These are phyloP conservation scores for Bipolaris oryzae DNA, from an alignment of 2,329 filamentous ascomycete genomes.

Conservation along the genomic window DNA sequence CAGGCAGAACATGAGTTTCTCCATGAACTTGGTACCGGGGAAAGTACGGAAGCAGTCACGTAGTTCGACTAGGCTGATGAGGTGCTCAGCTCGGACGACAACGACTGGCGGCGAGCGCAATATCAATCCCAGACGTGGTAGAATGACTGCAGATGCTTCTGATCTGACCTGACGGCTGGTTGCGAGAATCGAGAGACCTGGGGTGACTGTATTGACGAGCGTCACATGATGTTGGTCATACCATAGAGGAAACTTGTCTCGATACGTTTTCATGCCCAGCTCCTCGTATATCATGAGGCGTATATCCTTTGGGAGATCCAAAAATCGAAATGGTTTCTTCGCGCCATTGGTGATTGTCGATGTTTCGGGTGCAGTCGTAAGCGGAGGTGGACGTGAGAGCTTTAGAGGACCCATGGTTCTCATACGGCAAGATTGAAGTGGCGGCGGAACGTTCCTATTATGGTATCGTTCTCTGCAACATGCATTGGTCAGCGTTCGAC, in stretches of 20 bases:
- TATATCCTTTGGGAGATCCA: conserved; percentile 22
- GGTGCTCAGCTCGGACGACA: background rate
- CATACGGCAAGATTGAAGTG: background rate
- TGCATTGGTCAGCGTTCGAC: background rate
- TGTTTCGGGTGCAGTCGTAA: background rate
- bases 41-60: background rate
- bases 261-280: background rate
- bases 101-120: background rate
- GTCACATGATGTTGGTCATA: background rate
- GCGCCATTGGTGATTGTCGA: background rate
- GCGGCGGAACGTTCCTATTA: background rate
- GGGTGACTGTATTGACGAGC: conserved; percentile 5
- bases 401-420: background rate
- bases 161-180: conserved; percentile 3
- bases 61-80: background rate
- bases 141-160: conserved; percentile 9
- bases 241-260: background rate
- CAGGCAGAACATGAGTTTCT: background rate
- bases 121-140: background rate
- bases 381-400: background rate
- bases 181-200: conserved; percentile 6
- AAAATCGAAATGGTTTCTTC: conserved; percentile 25
- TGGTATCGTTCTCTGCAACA: background rate
- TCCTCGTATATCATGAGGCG: conserved; percentile 23
- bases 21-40: background rate